phyloP scores from a whole-genome alignment of 768 basidiomycete species.

The Suillus placidus region DNA sequence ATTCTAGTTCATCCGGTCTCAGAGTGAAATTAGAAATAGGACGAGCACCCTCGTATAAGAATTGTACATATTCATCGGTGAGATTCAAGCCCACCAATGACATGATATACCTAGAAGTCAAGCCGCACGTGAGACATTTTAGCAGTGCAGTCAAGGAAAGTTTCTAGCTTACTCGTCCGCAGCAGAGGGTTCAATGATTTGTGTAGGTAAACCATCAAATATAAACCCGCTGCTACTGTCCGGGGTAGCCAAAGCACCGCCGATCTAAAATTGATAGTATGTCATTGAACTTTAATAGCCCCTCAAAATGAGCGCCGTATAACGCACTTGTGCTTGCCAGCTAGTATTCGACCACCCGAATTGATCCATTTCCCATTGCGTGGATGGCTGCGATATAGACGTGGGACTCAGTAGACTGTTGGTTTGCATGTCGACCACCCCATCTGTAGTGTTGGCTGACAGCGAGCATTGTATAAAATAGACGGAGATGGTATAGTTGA shows the following conservation, averaged over 20 bases:
- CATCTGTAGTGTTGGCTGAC: background rate
- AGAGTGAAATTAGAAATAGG: background rate
- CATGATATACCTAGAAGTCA: conserved; percentile 1
- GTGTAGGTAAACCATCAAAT: background rate
- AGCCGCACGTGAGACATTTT: background rate
- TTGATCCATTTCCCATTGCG: background rate
- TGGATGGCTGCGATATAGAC: background rate
- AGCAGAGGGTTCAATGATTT: background rate
- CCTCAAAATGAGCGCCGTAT: background rate
- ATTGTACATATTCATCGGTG: background rate
- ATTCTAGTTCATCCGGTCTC: conserved; percentile 16
- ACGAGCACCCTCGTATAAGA: background rate
- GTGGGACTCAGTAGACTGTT: background rate
- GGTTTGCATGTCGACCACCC: background rate
- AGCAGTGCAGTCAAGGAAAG: background rate
- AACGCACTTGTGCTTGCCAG: background rate
- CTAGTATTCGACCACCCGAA: background rate
- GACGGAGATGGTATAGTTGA: background rate
- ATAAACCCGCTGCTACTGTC: background rate
- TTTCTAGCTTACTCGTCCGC: background rate
- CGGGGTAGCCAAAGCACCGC: background rate
- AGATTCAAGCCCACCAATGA: background rate
- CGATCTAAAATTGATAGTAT: background rate
- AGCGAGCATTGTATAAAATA: background rate
- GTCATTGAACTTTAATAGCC: background rate